These are phyloP conservation scores for Sonneratia caseolaris DNA, from an alignment of 345 rosid species.

Conservation along the genomic window DNA sequence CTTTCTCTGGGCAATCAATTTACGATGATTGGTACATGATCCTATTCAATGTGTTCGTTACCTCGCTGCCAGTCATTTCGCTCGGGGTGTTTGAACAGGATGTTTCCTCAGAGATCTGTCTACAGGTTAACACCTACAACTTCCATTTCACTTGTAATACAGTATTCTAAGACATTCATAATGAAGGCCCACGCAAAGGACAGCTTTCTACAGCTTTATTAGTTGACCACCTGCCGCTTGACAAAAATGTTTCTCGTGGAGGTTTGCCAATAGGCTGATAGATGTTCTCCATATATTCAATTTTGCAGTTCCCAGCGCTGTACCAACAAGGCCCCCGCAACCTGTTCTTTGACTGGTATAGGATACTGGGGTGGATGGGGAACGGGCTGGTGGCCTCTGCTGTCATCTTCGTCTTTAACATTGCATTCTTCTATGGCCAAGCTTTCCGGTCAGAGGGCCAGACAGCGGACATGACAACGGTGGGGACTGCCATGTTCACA, in stretches of 20 bases:
- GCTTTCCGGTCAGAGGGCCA: slow-evolving; percentile 74
- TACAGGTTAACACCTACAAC: slow-evolving; percentile 50
- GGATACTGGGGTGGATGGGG: slow-evolving; percentile 94
- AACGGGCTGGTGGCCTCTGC: slow-evolving; percentile 82
- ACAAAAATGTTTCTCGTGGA: neutral
- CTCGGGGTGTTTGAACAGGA: slow-evolving; percentile 98
- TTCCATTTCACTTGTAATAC: no score
- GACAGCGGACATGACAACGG: slow-evolving; percentile 83
- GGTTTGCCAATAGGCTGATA: neutral
- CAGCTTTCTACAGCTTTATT: neutral
- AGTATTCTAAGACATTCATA: no score
- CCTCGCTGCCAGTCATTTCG: slow-evolving; percentile 89
- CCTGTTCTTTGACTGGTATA: slow-evolving; percentile 87
- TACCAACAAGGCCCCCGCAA: slow-evolving; percentile 95
- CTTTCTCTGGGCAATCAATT: slow-evolving; percentile 90
- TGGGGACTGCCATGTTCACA: slow-evolving; percentile 92
- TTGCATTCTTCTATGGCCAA: slow-evolving; percentile 57
- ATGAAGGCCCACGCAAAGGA: no score
- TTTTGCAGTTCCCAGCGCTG: slow-evolving; percentile 83
- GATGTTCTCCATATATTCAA: neutral
- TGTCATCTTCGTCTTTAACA: slow-evolving; percentile 63
- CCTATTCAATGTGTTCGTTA: slow-evolving; percentile 84
- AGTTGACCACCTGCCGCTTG: no score
- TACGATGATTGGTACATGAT: slow-evolving; percentile 92
- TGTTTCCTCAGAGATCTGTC: slow-evolving; percentile 90